These are phyloP conservation scores for Mucor circinelloides DNA, from an alignment of 371 early-diverging fungal genomes.

Conservation along the genomic window DNA sequence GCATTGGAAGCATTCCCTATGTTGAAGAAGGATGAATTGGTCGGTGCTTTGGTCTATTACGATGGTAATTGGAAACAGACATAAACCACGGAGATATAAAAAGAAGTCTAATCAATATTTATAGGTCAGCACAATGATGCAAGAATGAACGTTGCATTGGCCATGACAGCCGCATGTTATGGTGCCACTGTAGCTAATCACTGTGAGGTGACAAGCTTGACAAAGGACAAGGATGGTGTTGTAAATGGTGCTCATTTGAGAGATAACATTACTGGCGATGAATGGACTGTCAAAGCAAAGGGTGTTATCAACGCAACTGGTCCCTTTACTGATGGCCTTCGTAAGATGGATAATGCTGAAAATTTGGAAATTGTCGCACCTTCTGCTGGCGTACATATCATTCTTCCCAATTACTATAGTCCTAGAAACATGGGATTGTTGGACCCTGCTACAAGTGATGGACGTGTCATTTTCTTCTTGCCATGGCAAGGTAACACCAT, in stretches of 20 bases:
- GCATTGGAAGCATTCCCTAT: constrained; percentile 96
- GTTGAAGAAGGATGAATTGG: constrained; percentile 88
- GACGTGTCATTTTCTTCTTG: constrained; percentile 98
- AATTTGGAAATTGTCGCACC: constrained; percentile 91
- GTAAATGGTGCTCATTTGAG: constrained; percentile 83
- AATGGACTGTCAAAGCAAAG: constrained; percentile 88
- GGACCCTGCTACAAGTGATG: constrained; percentile 97
- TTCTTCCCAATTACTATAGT: constrained; percentile 93
- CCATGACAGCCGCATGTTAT: constrained; percentile 91
- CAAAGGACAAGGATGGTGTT: constrained; percentile 69
- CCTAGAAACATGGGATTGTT: constrained; percentile 97
- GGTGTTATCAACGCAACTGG: constrained; percentile 88
- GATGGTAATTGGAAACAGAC: constrained; percentile 72
- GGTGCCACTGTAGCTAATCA: constrained; percentile 98
- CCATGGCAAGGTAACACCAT: constrained; percentile 98
- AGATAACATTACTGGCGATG: constrained; percentile 91
- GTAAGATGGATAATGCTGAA: constrained; percentile 83
- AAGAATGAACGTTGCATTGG: constrained; percentile 96
- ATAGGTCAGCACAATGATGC: constrained; percentile 97
- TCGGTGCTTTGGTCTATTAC: constrained; percentile 97
- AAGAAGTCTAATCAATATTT: background rate
- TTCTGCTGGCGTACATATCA: constrained; percentile 96
- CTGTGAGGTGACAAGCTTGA: constrained; percentile 84
- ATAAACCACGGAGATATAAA: background rate
- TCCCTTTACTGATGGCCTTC: constrained; percentile 81